phyloP scores from a whole-genome alignment of 1,284 basidiomycete species.

The Leccinum solheimii region DNA sequence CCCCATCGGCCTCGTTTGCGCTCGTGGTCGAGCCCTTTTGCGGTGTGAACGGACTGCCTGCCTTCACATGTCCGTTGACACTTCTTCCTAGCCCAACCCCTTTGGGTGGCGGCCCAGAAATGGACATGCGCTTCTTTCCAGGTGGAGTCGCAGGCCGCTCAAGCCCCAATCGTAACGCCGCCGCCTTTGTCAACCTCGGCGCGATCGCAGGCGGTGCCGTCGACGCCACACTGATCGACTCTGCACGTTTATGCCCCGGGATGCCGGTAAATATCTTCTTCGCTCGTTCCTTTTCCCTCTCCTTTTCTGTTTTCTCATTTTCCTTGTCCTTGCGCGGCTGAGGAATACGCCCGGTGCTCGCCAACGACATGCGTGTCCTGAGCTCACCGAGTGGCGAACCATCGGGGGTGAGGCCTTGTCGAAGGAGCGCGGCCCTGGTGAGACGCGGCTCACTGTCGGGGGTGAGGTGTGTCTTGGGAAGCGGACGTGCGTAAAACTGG shows the following conservation, averaged over 20 bases:
- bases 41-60: neutral
- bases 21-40: slow-evolving; percentile 17
- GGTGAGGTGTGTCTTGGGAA: slow-evolving; percentile 58
- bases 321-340: slow-evolving; percentile 27
- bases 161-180: slow-evolving; percentile 62
- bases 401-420: slow-evolving; percentile 51
- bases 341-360: slow-evolving; percentile 34
- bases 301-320: slow-evolving; percentile 37
- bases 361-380: slow-evolving; percentile 35
- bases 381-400: slow-evolving; percentile 27
- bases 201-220: slow-evolving; percentile 70
- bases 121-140: slow-evolving; percentile 31
- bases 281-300: slow-evolving; percentile 57
- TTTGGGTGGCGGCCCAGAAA: slow-evolving; percentile 18
- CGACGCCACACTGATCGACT: slow-evolving; percentile 67
- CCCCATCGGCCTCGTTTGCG: slow-evolving; percentile 33
- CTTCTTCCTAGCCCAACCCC: neutral
- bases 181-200: slow-evolving; percentile 73
- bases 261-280: slow-evolving; percentile 69
- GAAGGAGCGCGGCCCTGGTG: slow-evolving; percentile 74
- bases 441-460: slow-evolving; percentile 78
- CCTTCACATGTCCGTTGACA: slow-evolving; percentile 9
- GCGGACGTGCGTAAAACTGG: slow-evolving; percentile 67
- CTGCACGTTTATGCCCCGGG: slow-evolving; percentile 72
- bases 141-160: slow-evolving; percentile 38